Percentiles rank a stretch among this genome's conserved stretches.
Evolutionary conservation across 2,329 filamentous ascomycete genomes (phyloP).

Genomic region (Aureobasidium pullulans): DNA sequence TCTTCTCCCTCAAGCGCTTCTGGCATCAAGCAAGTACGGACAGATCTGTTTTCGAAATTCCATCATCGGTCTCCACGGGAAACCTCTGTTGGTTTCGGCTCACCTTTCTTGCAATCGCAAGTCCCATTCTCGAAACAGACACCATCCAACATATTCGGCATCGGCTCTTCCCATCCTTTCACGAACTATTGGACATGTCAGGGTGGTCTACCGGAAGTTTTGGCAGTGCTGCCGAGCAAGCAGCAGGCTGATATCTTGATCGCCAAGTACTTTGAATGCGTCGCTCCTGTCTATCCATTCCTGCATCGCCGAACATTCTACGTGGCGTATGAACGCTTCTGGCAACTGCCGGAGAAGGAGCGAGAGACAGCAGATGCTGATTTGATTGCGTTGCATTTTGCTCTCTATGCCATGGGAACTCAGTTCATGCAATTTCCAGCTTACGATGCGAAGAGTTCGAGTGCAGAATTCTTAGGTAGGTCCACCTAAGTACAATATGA

Average conservation of each 20-base stretch:
- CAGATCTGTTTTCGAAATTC: slow-evolving; percentile 10
- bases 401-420: slow-evolving; percentile 70
- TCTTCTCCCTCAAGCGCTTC: slow-evolving; percentile 1
- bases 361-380: slow-evolving; percentile 58
- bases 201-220: slow-evolving; percentile 66
- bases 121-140: slow-evolving; percentile 64
- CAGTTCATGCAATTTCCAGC: slow-evolving; percentile 60
- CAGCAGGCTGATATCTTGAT: slow-evolving; percentile 64
- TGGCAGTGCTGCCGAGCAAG: slow-evolving; percentile 68
- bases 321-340: slow-evolving; percentile 71
- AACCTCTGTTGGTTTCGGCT: slow-evolving; percentile 32
- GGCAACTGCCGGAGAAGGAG: slow-evolving; percentile 53
- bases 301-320: slow-evolving; percentile 69
- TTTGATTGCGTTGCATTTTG: slow-evolving; percentile 65
- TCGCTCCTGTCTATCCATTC: slow-evolving; percentile 77
- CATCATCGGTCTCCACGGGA: slow-evolving; percentile 5
- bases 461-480: slow-evolving; percentile 65
- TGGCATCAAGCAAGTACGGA: slow-evolving; percentile 5
- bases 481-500: no score
- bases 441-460: slow-evolving; percentile 59
- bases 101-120: slow-evolving; percentile 58
- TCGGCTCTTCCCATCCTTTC: slow-evolving; percentile 70
- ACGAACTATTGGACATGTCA: slow-evolving; percentile 76
- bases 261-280: slow-evolving; percentile 48
- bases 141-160: slow-evolving; percentile 72